Base-by-base conservation (phyloP, 2,329 filamentous ascomycete species). In the Verticillium nonalfalfae region DNA sequence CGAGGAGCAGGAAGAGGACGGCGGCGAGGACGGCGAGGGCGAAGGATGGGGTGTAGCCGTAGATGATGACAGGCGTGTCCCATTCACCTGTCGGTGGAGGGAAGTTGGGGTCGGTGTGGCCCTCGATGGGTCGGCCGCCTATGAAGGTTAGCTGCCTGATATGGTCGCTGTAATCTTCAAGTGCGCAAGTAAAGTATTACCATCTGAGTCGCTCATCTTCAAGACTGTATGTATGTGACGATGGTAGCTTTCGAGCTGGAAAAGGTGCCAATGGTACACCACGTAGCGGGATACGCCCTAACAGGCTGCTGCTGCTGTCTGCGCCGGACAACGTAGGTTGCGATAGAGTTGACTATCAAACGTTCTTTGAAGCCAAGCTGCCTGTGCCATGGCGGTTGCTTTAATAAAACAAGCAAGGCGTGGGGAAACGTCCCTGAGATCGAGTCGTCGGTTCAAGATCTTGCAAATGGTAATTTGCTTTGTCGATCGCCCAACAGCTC, bases 31-130 rank as follows among this genome's bases (percentile, higher is more conserved):
- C 67, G 55, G 75, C 74, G 62, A 82, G 72, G 31, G 74, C 70
- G 62, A 81, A 74, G n/a, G 73, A 73, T 1, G 79, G 80, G 2
- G 75, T 79, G 72, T 82, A 80, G 65, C 81, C 78, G 66, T 81
- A 81, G 61, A 81, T 81, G 64, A 81, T 79, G 57, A 81, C 71
- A n/a, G 74, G 71, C 1, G 79, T 78, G 67, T 83, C 79, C 67
- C 76, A 75, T 1, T 72, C 66, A 4, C 76, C 76, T 45, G 74
- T 73, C 9, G 80, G 80, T 56, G 79, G 81, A 52, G 81, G 79
- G 61, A 80, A 83, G 69, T 80, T 75, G 38, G 81, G 81, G 66
- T 85, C 80, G 60, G 82, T 71, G 58, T 81, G 83, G 64, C 79
- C 68, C 61, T 71, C 35, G 15, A 66, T 62, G 9, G 63, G 61